These are phyloP conservation scores for Pichiaceae sp. DNA, from an alignment of 1,139 yeast genomes.

Conservation along the genomic window DNA sequence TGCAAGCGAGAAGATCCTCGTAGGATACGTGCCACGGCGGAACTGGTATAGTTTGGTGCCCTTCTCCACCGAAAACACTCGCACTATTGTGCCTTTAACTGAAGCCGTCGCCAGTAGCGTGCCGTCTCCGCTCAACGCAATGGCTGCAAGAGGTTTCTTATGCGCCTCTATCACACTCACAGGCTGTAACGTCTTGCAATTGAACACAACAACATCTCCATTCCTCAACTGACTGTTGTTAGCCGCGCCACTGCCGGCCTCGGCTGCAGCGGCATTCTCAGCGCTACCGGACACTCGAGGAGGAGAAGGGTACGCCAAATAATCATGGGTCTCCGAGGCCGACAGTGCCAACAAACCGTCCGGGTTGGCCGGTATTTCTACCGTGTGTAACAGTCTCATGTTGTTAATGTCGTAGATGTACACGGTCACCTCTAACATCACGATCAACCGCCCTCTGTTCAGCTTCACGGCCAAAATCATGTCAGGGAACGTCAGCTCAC, in stretches of 20 bases:
- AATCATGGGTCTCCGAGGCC: conserved; percentile 54
- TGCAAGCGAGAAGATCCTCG: conserved; percentile 74
- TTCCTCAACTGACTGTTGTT: conserved; percentile 27
- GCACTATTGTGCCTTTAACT: conserved; percentile 86
- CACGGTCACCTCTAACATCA: conserved; percentile 56
- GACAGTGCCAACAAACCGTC: conserved; percentile 46
- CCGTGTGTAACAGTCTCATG: conserved; percentile 56
- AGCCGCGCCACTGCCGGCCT: conserved; percentile 3
- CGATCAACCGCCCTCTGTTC: conserved; percentile 59
- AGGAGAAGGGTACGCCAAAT: conserved; percentile 85
- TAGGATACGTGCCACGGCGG: conserved; percentile 90
- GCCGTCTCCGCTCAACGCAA: conserved; percentile 76
- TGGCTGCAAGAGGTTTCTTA: conserved; percentile 73
- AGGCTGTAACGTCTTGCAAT: conserved; percentile 71
- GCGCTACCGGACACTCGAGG: conserved; percentile 28
- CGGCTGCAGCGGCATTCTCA: not conserved
- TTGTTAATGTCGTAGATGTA: conserved; percentile 68
- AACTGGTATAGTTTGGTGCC: conserved; percentile 84
- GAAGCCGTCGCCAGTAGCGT: conserved; percentile 85
- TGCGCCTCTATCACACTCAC: conserved; percentile 90
- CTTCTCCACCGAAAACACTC: conserved; percentile 78
- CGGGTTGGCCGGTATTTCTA: conserved; percentile 38
- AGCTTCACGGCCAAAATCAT: conserved; percentile 52
- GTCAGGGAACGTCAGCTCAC: conserved; percentile 63
- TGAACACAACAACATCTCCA: conserved; percentile 87